Conservation (phyloP, 2,329 filamentous ascomycete species). For the Didymosphaeria variabile region DNA sequence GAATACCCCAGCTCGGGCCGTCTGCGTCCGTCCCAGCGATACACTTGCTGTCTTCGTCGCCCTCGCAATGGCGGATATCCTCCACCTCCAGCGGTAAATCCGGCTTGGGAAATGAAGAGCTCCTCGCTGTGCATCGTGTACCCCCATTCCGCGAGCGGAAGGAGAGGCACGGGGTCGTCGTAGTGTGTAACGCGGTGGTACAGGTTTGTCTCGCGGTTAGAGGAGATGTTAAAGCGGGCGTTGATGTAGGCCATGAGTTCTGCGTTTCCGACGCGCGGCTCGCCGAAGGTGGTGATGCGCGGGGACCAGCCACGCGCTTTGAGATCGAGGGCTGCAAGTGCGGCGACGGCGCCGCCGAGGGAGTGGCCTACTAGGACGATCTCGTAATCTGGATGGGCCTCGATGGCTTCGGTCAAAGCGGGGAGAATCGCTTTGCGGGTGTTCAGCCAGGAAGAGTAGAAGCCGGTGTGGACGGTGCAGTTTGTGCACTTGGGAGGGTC, state of each 20-base stretch:
- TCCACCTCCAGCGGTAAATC: slow-evolving; percentile 71
- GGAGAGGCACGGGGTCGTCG: slow-evolving; percentile 86
- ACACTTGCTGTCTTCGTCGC: slow-evolving; percentile 75
- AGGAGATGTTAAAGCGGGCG: slow-evolving; percentile 54
- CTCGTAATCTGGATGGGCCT: slow-evolving; percentile 73
- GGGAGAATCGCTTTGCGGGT: slow-evolving; percentile 76
- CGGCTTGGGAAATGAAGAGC: slow-evolving; percentile 78
- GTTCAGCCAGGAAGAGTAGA: slow-evolving; percentile 83
- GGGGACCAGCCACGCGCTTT: slow-evolving; percentile 78
- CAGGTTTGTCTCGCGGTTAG: slow-evolving; percentile 31
- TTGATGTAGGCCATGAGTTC: slow-evolving; percentile 65
- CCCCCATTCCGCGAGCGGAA: slow-evolving; percentile 88
- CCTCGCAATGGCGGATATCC: slow-evolving; percentile 77
- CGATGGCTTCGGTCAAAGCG: slow-evolving; percentile 67
- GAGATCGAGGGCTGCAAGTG: slow-evolving; percentile 85
- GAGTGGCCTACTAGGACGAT: slow-evolving; percentile 89
- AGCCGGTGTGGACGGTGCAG: slow-evolving; percentile 93
- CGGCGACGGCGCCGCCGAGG: slow-evolving; percentile 89
- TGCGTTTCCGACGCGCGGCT: slow-evolving; percentile 72
- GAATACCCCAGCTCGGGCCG: slow-evolving; percentile 49
- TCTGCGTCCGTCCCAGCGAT: slow-evolving; percentile 66
- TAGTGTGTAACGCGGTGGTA: slow-evolving; percentile 87
- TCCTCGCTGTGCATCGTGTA: slow-evolving; percentile 87
- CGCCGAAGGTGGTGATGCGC: slow-evolving; percentile 88
- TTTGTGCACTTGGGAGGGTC: slow-evolving; percentile 72